Evolutionary conservation across 2,329 filamentous ascomycete genomes (phyloP), one percentile per base, ranked within the genome.

Genomic region (Aspergillus fijiensis): DNA sequence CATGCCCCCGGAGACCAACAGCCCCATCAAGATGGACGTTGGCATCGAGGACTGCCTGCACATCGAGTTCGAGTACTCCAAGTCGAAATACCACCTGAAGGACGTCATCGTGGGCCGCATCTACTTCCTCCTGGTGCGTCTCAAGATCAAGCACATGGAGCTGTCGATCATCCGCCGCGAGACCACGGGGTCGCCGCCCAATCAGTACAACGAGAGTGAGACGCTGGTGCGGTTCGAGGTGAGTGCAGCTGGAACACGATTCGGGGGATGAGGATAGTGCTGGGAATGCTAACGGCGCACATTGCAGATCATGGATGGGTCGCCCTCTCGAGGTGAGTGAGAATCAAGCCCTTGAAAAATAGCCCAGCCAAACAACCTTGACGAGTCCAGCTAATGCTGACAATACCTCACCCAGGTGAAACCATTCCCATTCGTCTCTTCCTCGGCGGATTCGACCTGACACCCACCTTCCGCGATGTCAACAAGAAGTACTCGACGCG

Each of bases 81-180:
- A 99, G 84, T 95, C 89, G 76, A 98, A 98, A 80, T 99, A 99
- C 79, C 95, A 99, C 72, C 86, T 99, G 61, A 99, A 99, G 80
- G 95, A 99, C 76, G 95, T 99, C 65, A 99, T 99, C 68, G 95
- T 99, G 58, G 95, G 95, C 60, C 86, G 96, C 68, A 99, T 99
- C 82, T 99, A 99, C 81, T 99, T 99, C 80, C 81, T 99, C 67
- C 85, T 99, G 52, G 95, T 99, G 63, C 88, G 95, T 71, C 83
- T 99, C 76, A 99, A 99, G 87, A 99, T 99, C 77, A 97, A 98
- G 80, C 95, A 99, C 79, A 99, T 99, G 95, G 95, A 99, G 81
- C 81, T 99, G 64, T 96, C 92, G 67, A 99, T 99, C 71, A 99
- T 99, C 76, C 86, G 96, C 67, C 84, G 96, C 69, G 95, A 99